A percentile compares a stretch with the other conserved stretches of the same genome.
These are phyloP conservation scores for Pseudonectria foliicola DNA, from an alignment of 2,329 filamentous ascomycete species.

Conservation along the genomic window DNA sequence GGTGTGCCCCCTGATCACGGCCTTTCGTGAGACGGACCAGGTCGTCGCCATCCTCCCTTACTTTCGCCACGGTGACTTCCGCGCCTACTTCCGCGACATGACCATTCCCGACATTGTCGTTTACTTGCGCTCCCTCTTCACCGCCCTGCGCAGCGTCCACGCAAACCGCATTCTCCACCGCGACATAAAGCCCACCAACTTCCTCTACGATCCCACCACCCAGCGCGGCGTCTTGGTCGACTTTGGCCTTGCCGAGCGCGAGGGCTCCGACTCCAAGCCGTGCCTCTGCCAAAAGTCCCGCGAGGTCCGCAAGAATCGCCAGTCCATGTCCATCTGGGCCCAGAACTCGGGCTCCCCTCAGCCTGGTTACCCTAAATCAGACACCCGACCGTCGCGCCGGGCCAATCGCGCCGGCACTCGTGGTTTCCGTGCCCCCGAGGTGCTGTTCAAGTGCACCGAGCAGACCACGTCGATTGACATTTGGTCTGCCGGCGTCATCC, in stretches of 20 bases:
- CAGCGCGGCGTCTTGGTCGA: constrained; percentile 91
- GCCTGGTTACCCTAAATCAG: constrained; percentile 77
- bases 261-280: constrained; percentile 67
- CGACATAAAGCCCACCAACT: constrained; percentile 97
- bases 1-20: constrained; percentile 92
- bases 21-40: constrained; percentile 91
- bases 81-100: constrained; percentile 89
- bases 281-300: constrained; percentile 71
- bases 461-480: constrained; percentile 93
- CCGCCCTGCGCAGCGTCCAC: constrained; percentile 77
- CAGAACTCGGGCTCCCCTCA: constrained; percentile 43
- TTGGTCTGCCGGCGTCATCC: constrained; percentile 94
- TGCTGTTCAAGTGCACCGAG: constrained; percentile 92
- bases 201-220: constrained; percentile 78
- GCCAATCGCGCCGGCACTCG: constrained; percentile 93
- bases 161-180: constrained; percentile 79
- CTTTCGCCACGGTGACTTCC: constrained; percentile 92
- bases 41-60: constrained; percentile 93
- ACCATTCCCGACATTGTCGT: constrained; percentile 77
- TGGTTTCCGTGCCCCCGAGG: constrained; percentile 93
- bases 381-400: constrained; percentile 77
- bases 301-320: constrained; percentile 52
- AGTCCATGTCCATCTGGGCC: constrained; percentile 53
- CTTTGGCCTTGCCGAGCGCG: constrained; percentile 89
- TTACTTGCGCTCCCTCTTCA: constrained; percentile 85